phyloP scores from a whole-genome alignment of 2,329 filamentous ascomycete genomes.

The Elsinoe necatrix region DNA sequence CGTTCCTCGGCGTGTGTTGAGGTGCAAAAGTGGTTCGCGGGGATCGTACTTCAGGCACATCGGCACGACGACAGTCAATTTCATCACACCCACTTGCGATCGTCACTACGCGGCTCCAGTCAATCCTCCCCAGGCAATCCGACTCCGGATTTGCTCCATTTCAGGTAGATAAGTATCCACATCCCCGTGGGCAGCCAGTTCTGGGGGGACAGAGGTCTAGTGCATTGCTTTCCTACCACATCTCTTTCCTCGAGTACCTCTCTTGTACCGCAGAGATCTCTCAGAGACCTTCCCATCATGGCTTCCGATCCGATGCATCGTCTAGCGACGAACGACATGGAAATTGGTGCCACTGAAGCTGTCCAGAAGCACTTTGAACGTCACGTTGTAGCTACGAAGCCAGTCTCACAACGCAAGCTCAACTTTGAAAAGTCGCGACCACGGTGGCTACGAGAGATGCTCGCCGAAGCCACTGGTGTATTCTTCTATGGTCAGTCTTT shows the following conservation, averaged over 20 bases:
- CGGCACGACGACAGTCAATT: conserved; percentile 8
- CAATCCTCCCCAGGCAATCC: conserved; percentile 5
- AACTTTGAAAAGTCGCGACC: conserved; percentile 48
- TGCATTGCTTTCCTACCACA: neutral
- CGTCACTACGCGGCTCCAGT: neutral
- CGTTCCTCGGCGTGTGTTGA: neutral
- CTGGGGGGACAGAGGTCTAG: neutral
- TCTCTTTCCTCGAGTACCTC: neutral
- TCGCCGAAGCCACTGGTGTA: conserved; percentile 49
- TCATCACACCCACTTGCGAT: conserved; percentile 3
- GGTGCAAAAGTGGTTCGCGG: neutral
- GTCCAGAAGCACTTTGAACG: conserved; percentile 43
- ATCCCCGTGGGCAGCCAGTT: neutral
- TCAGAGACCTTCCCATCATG: neutral
- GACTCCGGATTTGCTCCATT: conserved; percentile 7
- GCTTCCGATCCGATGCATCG: conserved; percentile 11
- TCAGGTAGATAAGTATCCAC: conserved; percentile 6
- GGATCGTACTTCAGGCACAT: neutral
- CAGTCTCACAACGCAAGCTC: conserved; percentile 47
- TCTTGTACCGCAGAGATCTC: neutral
- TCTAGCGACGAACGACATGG: conserved; percentile 31
- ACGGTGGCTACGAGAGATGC: conserved; percentile 47
- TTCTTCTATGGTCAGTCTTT: conserved; percentile 44
- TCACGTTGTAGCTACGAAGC: conserved; percentile 42
- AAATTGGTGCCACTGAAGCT: conserved; percentile 48